phyloP scores from a whole-genome alignment of 78 protist genomes.

The Neovahlkampfia damariscottae region DNA sequence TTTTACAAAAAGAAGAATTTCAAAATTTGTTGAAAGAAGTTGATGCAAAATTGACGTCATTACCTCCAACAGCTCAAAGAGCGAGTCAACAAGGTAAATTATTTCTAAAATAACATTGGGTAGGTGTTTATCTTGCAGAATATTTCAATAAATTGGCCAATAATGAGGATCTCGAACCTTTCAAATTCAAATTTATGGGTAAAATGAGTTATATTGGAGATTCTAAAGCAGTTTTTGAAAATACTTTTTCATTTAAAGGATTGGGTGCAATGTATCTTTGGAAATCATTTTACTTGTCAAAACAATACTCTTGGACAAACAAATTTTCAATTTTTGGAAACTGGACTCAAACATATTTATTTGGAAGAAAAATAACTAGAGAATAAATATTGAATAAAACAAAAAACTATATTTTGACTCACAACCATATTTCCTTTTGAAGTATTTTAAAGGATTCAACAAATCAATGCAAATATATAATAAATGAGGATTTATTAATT shows the following conservation, averaged over 20 bases:
- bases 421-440: no score
- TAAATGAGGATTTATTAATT: no score
- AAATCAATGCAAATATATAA: no score
- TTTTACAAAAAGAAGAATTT: constrained; percentile 32
- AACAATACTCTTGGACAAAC: constrained; percentile 28
- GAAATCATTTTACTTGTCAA: constrained; percentile 59
- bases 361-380: constrained; percentile 35
- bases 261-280: constrained; percentile 42
- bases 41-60: constrained; percentile 31
- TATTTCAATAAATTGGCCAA: constrained; percentile 7
- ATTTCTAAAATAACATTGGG: constrained; percentile 27
- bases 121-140: neutral
- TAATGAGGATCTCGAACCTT: neutral
- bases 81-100: constrained; percentile 49
- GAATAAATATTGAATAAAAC: no score
- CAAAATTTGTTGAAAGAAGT: constrained; percentile 15
- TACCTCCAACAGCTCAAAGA: constrained; percentile 54
- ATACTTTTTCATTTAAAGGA: constrained; percentile 27
- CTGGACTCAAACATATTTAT: constrained; percentile 40
- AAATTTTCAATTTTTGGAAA: constrained; percentile 37
- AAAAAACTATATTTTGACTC: no score
- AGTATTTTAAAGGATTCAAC: no score
- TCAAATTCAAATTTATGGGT: constrained; percentile 39
- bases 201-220: constrained; percentile 49
- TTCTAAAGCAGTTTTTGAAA: constrained; percentile 18